Evolutionary conservation across 2,329 filamentous ascomycete species (phyloP).

Genomic region (Fusarium bactridioides): DNA sequence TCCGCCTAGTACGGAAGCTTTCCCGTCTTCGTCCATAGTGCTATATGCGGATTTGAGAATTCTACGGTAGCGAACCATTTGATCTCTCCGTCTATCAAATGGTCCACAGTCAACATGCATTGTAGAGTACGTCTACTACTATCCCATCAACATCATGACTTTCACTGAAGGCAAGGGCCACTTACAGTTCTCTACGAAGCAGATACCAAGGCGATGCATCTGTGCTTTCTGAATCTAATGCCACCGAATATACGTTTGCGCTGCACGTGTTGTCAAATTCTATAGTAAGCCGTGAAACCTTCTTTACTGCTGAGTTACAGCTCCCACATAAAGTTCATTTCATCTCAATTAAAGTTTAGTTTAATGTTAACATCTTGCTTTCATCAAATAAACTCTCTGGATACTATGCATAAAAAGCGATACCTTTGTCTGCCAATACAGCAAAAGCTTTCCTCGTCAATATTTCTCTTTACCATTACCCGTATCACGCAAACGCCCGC

Average conservation of each 20-base stretch:
- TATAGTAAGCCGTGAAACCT: rapidly evolving
- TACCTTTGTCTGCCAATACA: too few relatives aligned
- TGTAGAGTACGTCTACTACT: rapidly evolving
- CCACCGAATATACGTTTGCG: rapidly evolving
- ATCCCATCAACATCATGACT: rapidly evolving
- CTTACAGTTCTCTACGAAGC: rapidly evolving
- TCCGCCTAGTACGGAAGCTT: background rate
- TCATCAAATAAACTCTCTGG: background rate
- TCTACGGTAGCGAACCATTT: rapidly evolving
- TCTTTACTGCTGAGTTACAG: rapidly evolving
- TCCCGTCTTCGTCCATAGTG: too few relatives aligned
- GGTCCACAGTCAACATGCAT: background rate
- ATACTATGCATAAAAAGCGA: too few relatives aligned
- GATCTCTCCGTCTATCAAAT: rapidly evolving
- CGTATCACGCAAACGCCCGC: background rate
- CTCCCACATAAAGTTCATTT: rapidly evolving
- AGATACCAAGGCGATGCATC: background rate
- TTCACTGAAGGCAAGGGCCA: too few relatives aligned
- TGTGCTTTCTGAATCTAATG: background rate
- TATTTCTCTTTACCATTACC: background rate
- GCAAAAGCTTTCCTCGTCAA: background rate
- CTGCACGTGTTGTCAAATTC: rapidly evolving
- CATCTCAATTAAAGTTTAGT: rapidly evolving
- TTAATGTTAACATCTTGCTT: too few relatives aligned
- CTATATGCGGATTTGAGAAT: background rate